These are phyloP conservation scores for Tolypocladium guangdongense DNA, from an alignment of 2,329 filamentous ascomycete genomes.

Conservation along the genomic window DNA sequence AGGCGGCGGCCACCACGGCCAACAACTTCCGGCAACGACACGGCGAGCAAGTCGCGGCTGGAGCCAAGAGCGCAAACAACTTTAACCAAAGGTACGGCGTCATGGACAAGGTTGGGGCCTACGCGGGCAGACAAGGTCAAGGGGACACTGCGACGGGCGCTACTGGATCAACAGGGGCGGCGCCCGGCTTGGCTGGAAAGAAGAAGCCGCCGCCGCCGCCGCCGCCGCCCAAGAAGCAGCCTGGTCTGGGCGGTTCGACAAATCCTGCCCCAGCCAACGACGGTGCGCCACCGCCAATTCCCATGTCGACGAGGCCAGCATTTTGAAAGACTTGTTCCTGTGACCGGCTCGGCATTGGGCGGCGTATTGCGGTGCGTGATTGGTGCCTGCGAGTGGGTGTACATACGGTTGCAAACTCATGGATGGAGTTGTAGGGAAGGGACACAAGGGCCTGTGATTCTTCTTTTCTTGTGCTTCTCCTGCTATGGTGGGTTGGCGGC, in stretches of 20 bases:
- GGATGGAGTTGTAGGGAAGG: not conserved
- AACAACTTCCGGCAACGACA: conserved; percentile 62
- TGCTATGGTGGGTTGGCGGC: conserved; percentile 5
- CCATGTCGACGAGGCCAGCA: conserved; percentile 37
- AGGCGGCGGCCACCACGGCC: conserved; percentile 46
- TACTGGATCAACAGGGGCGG: not conserved
- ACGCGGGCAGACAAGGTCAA: conserved; percentile 9
- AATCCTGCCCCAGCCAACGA: conserved; percentile 11
- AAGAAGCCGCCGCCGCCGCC: conserved; percentile 44
- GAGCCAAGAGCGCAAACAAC: conserved; percentile 43
- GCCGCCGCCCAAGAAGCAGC: conserved; percentile 43
- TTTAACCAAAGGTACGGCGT: conserved; percentile 53
- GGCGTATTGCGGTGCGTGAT: not conserved
- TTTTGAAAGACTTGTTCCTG: conserved; percentile 20
- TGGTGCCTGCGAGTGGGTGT: not conserved
- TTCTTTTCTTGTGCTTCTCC: conserved; percentile 4
- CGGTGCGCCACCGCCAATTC: conserved; percentile 38
- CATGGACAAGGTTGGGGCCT: conserved; percentile 23
- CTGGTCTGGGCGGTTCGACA: conserved; percentile 18
- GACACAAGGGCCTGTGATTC: not conserved
- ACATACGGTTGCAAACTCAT: not conserved
- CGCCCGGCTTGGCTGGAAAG: conserved; percentile 23
- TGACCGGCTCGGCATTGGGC: not conserved
- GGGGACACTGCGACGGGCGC: conserved; percentile 2
- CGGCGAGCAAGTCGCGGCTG: conserved; percentile 54